A percentile compares a stretch with the other conserved stretches of the same genome.
These are phyloP conservation scores for Meira miltonrushii DNA, from an alignment of 1,284 basidiomycete genomes.

Conservation along the genomic window DNA sequence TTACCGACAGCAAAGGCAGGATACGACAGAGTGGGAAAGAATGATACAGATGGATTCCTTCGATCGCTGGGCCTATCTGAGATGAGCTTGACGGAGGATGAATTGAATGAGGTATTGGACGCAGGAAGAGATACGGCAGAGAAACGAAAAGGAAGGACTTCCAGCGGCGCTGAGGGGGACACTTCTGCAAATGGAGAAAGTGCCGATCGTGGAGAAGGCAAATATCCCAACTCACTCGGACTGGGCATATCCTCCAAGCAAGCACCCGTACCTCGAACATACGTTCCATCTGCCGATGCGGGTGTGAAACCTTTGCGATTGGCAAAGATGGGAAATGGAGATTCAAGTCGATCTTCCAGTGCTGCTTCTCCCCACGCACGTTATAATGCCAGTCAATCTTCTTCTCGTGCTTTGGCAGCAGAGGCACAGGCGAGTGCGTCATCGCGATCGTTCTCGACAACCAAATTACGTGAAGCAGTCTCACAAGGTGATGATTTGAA, in stretches of 20 bases:
- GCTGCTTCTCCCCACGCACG: slow-evolving; percentile 10
- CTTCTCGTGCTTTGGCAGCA: slow-evolving; percentile 31
- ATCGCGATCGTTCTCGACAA: slow-evolving; percentile 16
- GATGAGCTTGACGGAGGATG: slow-evolving; percentile 25
- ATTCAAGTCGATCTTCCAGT: neutral
- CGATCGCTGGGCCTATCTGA: slow-evolving; percentile 23
- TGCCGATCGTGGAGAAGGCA: slow-evolving; percentile 1
- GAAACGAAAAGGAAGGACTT: neutral
- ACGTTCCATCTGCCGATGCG: slow-evolving; percentile 31
- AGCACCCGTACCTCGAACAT: slow-evolving; percentile 16
- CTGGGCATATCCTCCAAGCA: slow-evolving; percentile 7
- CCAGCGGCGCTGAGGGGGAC: neutral
- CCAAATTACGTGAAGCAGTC: slow-evolving; percentile 26
- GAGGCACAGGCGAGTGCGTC: slow-evolving; percentile 35
- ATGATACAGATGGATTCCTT: slow-evolving; percentile 41
- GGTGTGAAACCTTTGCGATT: slow-evolving; percentile 38
- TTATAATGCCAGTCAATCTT: slow-evolving; percentile 21
- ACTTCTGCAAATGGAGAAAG: neutral
- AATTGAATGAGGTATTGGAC: slow-evolving; percentile 26
- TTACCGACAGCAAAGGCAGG: slow-evolving; percentile 34
- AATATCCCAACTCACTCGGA: slow-evolving; percentile 9
- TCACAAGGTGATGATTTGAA: slow-evolving; percentile 29
- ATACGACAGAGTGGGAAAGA: slow-evolving; percentile 26
- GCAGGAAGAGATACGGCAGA: slow-evolving; percentile 13
- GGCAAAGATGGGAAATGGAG: slow-evolving; percentile 31